Base-by-base conservation (phyloP, 306 rosid genomes). In the Carpinus fangiana region DNA sequence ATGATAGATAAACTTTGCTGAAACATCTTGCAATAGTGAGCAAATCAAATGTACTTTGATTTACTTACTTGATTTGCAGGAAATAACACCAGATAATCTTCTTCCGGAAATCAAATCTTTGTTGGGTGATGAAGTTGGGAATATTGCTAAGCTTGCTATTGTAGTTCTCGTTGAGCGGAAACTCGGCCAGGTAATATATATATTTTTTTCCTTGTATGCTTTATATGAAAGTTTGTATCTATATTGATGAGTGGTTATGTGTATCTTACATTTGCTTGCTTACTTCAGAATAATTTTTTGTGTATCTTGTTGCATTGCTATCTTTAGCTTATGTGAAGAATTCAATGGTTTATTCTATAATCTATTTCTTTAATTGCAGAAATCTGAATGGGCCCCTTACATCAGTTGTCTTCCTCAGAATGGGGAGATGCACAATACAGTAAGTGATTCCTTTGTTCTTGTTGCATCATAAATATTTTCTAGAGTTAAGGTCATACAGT, bases 331-430 rank as follows among this genome's bases (percentile, higher is more conserved):
- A 21, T 12, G n/a, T 23, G 43, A 10, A 23, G 47, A 61, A 61
- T 9, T 61, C 18, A 28, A 12, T 12, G 41, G 12, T 61, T 28
- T 65, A n/a, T 74, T 59, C 41, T 9, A 18, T 72, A 76, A 79
- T 84, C 36, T 69, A 41, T 75, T 45, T 46, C 31, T 82, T 23
- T 65, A 38, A 2, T 80, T 74, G 76, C 76, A 91, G 95, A 86
- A 65, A 64, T 93, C 97, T 20, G 87, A 85, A 18, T 93, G 98
- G 95, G 79, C 84, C 61, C 92, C 93, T 73, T 93, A 90, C 74
- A 77, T 91, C 74, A 80, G 81, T 75, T 56, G 86, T 67, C 92
- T 93, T 88, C 97, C 97, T 10, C 80, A 45, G 43, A 83, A 46
- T 0, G 69, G 50, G 21, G 82, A 86, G 81, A 86, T 88, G 84